Conservation (phyloP, 176 grass and related monocot genomes). For the Rhynchospora tenuis region DNA sequence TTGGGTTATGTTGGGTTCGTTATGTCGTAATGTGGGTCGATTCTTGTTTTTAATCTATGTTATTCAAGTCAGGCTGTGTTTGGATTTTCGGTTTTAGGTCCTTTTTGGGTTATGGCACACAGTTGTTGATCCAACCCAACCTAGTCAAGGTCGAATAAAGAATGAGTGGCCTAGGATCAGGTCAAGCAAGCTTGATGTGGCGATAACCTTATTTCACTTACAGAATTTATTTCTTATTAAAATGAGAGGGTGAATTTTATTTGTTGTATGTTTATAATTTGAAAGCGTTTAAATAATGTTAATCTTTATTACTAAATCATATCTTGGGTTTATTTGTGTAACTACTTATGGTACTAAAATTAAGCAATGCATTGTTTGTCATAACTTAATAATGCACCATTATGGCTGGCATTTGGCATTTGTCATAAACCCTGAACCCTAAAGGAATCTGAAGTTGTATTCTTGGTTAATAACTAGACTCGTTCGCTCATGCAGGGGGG, state of each 20-base stretch:
- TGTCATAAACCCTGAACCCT: no score
- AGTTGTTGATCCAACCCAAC: not conserved
- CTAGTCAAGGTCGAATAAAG: not conserved
- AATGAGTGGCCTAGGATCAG: not conserved
- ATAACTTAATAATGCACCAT: not conserved
- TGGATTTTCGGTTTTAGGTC: not conserved
- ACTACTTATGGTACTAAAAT: not conserved
- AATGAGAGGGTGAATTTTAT: not conserved
- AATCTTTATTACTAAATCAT: not conserved
- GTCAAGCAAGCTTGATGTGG: not conserved
- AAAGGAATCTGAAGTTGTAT: not conserved
- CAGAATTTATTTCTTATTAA: not conserved
- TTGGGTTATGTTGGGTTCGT: not conserved
- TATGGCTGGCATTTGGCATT: not conserved
- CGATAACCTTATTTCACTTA: not conserved
- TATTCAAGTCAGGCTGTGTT: not conserved
- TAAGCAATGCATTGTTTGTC: not conserved
- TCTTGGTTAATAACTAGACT: not conserved
- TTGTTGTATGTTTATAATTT: not conserved
- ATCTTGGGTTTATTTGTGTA: not conserved
- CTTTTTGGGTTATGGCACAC: not conserved
- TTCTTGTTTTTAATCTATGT: not conserved
- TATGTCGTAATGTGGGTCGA: not conserved
- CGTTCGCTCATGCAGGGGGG: slow-evolving; percentile 52
- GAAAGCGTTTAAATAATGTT: not conserved